Base-by-base conservation (phyloP, 805 yeast species). In the Ogataea naganishii region DNA sequence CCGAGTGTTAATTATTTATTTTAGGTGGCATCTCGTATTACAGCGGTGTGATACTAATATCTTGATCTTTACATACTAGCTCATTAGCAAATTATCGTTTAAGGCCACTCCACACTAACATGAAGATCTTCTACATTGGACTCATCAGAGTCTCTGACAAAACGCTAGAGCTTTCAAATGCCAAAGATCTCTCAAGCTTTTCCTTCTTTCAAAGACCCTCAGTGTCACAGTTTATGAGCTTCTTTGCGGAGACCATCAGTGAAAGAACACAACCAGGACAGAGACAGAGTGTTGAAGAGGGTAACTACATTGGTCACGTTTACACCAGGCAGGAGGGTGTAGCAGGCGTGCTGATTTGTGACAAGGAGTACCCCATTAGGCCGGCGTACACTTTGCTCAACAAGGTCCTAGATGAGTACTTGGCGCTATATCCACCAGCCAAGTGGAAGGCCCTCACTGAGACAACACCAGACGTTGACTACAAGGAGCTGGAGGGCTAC, bases 361-460 rank as follows among this genome's bases (percentile, higher is more conserved):
- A 92, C 56, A 82, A 83, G 55, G 96, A 89, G 44, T 92, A 92
- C 58, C 98, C 97, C 3, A 89, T 85, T 19, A 72, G 98, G 53
- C 97, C 96, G 10, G 97, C 96, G 1, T 89, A 85, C 59, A 83
- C 96, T 2, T 64, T 92, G 36, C 69, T 92, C 47, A 89, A 89
- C 68, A 89, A 85, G 60, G 64, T 89, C 14, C 66, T 85, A 43
- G 98, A 92, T 46, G 97, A 89, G 56, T 92, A 84, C 58, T 61
- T 89, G 32, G 66, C 88, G 9, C 75, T 79, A 39, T 86, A 82
- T 53, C 95, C 96, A 9, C 69, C 75, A 26, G 51, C 57, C 13
- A 76, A 79, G 39, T 86, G 95, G 95, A 55, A 53, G 27, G 9
- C 22, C 9, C 30, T 33, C 14, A 49, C 66, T 3, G 73, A 67